These are phyloP conservation scores for Ploettnerulaceae sp. DNA, from an alignment of 2,329 filamentous ascomycete genomes.

Conservation along the genomic window DNA sequence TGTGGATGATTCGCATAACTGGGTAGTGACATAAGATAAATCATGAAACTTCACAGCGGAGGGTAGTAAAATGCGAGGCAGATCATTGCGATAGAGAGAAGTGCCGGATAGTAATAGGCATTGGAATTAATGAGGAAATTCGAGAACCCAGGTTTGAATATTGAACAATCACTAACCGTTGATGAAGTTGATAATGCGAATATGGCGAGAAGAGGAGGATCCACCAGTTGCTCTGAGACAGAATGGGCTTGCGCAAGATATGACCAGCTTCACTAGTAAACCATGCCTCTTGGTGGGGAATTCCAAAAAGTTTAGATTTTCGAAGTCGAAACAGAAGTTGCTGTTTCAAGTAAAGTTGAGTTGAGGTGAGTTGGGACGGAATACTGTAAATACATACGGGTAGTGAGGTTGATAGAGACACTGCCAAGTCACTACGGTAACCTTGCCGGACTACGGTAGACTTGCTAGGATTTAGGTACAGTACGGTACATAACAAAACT, in stretches of 20 bases:
- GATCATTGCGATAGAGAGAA: not conserved
- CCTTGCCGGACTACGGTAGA: no score
- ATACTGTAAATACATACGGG: not conserved
- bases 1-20: not conserved
- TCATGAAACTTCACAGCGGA: not conserved
- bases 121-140: no score
- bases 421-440: not conserved
- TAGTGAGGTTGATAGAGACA: not conserved
- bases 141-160: no score
- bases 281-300: not conserved
- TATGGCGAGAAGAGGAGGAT: not conserved
- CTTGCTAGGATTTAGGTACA: no score
- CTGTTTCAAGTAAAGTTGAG: not conserved
- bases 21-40: not conserved
- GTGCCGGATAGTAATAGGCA: not conserved
- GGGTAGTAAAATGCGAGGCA: conserved; percentile 2
- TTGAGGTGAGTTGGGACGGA: not conserved
- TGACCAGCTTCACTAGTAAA: not conserved
- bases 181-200: no score
- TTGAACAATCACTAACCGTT: no score
- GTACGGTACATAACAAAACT: no score
- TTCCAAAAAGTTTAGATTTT: not conserved
- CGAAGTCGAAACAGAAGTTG: not conserved
- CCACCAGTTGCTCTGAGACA: conserved; percentile 3
- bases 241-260: not conserved